Conservation (phyloP, 2,329 filamentous ascomycete species). For the Phaeosphaeria sp. region DNA sequence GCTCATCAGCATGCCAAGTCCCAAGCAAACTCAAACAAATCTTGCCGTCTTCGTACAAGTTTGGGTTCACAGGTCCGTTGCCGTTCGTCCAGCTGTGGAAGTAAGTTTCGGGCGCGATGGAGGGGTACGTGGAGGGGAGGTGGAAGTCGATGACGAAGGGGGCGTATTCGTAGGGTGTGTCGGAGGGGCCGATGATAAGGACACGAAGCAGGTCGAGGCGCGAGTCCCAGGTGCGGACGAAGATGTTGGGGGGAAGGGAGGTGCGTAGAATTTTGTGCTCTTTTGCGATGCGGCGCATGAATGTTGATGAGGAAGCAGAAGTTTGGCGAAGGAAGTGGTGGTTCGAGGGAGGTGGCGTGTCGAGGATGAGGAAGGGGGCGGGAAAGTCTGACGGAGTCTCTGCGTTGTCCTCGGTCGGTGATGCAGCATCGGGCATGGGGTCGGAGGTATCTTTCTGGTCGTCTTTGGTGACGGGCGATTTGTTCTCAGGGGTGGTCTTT, state of each 20-base stretch:
- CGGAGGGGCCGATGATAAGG: conserved; percentile 64
- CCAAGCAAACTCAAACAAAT: conserved; percentile 67
- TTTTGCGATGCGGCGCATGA: conserved; percentile 61
- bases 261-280: conserved; percentile 65
- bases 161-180: conserved; percentile 67
- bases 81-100: conserved; percentile 67
- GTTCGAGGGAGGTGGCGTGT: conserved; percentile 39
- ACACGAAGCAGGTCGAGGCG: conserved; percentile 65
- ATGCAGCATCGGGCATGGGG: conserved; percentile 2
- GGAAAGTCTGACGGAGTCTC: conserved; percentile 14
- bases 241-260: conserved; percentile 63
- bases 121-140: conserved; percentile 58
- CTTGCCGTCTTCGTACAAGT: conserved; percentile 68
- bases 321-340: conserved; percentile 50
- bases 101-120: conserved; percentile 60
- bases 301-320: conserved; percentile 50
- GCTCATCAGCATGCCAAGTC: conserved; percentile 63
- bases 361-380: conserved; percentile 45
- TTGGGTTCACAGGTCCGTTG: conserved; percentile 64
- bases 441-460: conserved; percentile 22
- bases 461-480: conserved; percentile 26
- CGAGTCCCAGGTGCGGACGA: conserved; percentile 65
- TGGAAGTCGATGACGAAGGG: conserved; percentile 68
- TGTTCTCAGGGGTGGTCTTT: conserved; percentile 43
- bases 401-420: conserved; percentile 10